Conservation (phyloP, 495 filamentous ascomycete species). For the Tuber brumale region DNA sequence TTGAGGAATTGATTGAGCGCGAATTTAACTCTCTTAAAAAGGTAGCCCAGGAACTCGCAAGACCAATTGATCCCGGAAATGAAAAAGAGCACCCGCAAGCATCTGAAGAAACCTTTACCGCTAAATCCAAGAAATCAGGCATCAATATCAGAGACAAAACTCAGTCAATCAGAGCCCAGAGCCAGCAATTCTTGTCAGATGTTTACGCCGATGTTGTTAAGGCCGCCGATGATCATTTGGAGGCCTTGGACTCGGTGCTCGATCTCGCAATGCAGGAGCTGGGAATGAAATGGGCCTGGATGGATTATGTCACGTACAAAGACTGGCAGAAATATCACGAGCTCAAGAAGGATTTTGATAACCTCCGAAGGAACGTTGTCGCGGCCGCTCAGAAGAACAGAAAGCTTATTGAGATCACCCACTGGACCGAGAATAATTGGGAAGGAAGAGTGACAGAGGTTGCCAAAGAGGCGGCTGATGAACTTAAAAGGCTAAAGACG, state of each 20-base stretch:
- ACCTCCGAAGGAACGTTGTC: conserved; percentile 77
- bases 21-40: conserved; percentile 62
- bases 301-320: conserved; percentile 89
- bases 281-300: conserved; percentile 96
- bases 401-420: conserved; percentile 61
- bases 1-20: conserved; percentile 58
- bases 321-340: conserved; percentile 90
- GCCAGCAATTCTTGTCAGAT: conserved; percentile 63
- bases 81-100: conserved; percentile 46
- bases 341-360: conserved; percentile 72
- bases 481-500: conserved; percentile 75
- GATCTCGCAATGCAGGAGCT: conserved; percentile 90
- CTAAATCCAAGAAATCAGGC: conserved; percentile 65
- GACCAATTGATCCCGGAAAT: conserved; percentile 57
- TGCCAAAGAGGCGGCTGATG: conserved; percentile 73
- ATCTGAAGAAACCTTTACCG: conserved; percentile 58
- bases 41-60: conserved; percentile 31
- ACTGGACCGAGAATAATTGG: conserved; percentile 58
- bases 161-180: conserved; percentile 74
- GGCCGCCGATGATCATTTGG: conserved; percentile 72
- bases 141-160: conserved; percentile 71
- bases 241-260: conserved; percentile 73
- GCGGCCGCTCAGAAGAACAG: conserved; percentile 63
- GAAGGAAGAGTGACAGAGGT: conserved; percentile 70
- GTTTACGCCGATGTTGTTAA: conserved; percentile 61